These are phyloP conservation scores for Gynostemma pentaphyllum DNA, from an alignment of 306 rosid species.

Conservation along the genomic window DNA sequence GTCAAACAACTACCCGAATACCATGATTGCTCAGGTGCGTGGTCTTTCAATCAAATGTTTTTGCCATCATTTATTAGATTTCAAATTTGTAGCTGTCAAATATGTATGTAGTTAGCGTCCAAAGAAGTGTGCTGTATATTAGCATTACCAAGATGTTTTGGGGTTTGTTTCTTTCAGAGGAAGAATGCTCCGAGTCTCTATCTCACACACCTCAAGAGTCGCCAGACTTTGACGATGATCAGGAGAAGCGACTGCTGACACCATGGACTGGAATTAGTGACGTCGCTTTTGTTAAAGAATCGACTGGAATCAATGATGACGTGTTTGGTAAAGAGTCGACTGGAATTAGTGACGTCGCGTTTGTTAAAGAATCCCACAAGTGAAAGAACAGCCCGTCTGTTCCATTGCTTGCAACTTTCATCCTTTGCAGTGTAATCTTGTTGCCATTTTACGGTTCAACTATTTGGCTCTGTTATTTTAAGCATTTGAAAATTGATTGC, in stretches of 20 bases:
- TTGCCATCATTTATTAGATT: neutral
- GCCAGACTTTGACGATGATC: slow-evolving; percentile 44
- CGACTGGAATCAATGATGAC: slow-evolving; percentile 31
- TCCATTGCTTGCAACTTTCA: neutral
- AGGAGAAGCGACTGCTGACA: slow-evolving; percentile 52
- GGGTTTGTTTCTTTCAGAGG: slow-evolving; percentile 37
- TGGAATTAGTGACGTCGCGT: slow-evolving; percentile 35
- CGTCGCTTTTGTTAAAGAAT: slow-evolving; percentile 46
- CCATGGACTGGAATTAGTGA: slow-evolving; percentile 26
- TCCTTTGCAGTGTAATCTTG: neutral
- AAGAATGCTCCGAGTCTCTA: slow-evolving; percentile 44
- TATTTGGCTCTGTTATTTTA: neutral
- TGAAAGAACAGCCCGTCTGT: slow-evolving; percentile 14
- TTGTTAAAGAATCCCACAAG: slow-evolving; percentile 42
- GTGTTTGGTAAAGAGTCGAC: slow-evolving; percentile 35
- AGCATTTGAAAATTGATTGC: neutral
- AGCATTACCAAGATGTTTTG: slow-evolving; percentile 10
- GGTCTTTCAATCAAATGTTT: neutral
- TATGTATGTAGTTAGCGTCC: slow-evolving; percentile 8
- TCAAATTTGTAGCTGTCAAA: slow-evolving; percentile 5
- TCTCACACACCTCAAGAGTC: slow-evolving; percentile 38
- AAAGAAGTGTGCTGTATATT: slow-evolving; percentile 7
- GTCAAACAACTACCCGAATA: slow-evolving; percentile 78
- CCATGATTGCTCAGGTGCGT: slow-evolving; percentile 61
- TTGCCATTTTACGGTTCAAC: neutral